Evolutionary conservation across 805 yeast genomes (phyloP).

Genomic region (Pichia insulana): DNA sequence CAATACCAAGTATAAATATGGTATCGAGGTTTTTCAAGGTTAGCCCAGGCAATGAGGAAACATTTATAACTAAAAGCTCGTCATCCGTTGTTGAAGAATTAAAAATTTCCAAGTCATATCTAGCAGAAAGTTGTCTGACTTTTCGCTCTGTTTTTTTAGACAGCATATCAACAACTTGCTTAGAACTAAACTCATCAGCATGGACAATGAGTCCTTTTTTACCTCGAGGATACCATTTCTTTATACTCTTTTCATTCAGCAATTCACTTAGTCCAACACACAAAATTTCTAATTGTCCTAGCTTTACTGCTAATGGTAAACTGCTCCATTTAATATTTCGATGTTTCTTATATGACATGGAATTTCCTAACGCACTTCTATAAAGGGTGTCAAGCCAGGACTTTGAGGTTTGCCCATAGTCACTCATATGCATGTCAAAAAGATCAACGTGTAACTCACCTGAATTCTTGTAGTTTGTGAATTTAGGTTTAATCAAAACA

Average conservation of each 20-base stretch:
- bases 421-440: slow-evolving; percentile 21
- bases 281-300: slow-evolving; percentile 19
- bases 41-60: slow-evolving; percentile 21
- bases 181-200: slow-evolving; percentile 22
- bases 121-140: slow-evolving; percentile 11
- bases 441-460: slow-evolving; percentile 14
- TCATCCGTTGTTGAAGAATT: slow-evolving; percentile 1
- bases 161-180: slow-evolving; percentile 7
- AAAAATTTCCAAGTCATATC: slow-evolving; percentile 14
- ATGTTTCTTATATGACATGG: slow-evolving; percentile 15
- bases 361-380: slow-evolving; percentile 17
- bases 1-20: slow-evolving; percentile 26
- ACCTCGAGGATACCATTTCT: background rate
- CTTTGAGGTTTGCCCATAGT: slow-evolving; percentile 17
- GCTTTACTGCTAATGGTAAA: slow-evolving; percentile 9
- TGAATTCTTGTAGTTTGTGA: slow-evolving; percentile 5
- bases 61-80: slow-evolving; percentile 19
- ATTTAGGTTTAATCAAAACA: slow-evolving; percentile 18
- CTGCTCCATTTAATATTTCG: slow-evolving; percentile 18
- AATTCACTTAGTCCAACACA: slow-evolving; percentile 21
- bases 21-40: slow-evolving; percentile 21
- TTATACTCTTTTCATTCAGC: slow-evolving; percentile 10
- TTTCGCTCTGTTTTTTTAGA: slow-evolving; percentile 9
- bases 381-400: slow-evolving; percentile 19
- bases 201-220: slow-evolving; percentile 19